Evolutionary conservation across 2,329 filamentous ascomycete species (phyloP), one percentile per base, ranked within the genome.

Genomic region (Fusarium oligoseptatum): DNA sequence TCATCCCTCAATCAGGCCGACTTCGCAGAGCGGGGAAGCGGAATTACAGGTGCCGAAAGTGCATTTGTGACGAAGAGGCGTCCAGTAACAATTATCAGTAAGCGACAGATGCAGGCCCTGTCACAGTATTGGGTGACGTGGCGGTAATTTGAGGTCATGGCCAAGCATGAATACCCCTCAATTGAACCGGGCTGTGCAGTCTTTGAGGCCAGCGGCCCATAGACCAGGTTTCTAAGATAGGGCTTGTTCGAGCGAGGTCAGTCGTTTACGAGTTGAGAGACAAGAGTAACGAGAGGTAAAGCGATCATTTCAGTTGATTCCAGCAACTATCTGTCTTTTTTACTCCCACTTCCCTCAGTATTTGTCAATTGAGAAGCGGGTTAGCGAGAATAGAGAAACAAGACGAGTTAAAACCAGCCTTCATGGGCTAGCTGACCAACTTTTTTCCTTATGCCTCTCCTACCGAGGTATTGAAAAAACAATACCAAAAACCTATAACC

Each of bases 381-480:
- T 48, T 32, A 27, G 39, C 60, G 4, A 62, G 41, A 62, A 43
- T 50, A 60, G 24, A 52, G 27, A 62, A 36, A 36, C 32, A 50
- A 61, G 60, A 36, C 60, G 10, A 62, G 60, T 37, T 52, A 37
- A 62, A 62, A 27, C 43, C 60, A 29, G 22, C 43, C 29, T 48
- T 62, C 45, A 17, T 48, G 24, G 24, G 41, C 27, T 29, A 24
- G 48, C 50, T 10, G 43, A 34, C 41, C 22, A 36, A 36, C 27
- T 50, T 62, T 64, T 48, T 50, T 62, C 14, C 22, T 11, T 65
- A 74, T 74, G 72, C 72, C 71, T 29, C 48, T 52, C 48, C 48
- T 52, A 52, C 45, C 24, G 24, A 52, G 48, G 48, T 52, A 52
- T 52, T 12, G 10, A 50, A 50, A 36, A 48, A 27, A n/a, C 41